These are phyloP conservation scores for Fusarium heterosporum DNA, from an alignment of 2,329 filamentous ascomycete species.

Conservation along the genomic window DNA sequence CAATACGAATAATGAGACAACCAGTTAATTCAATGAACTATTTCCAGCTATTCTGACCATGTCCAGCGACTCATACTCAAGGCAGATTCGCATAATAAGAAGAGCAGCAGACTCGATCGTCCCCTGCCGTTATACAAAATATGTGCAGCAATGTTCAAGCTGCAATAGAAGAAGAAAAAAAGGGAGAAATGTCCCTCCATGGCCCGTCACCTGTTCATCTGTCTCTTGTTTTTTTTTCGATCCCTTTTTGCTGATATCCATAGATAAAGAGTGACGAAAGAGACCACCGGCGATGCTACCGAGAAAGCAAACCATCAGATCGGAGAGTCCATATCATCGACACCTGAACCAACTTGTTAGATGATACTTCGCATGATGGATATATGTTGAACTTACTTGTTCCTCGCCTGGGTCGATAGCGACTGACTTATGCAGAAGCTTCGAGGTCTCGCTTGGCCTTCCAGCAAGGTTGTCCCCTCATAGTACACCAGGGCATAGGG, in stretches of 20 bases:
- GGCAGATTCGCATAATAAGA: slow-evolving; percentile 34
- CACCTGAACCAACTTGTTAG: slow-evolving; percentile 19
- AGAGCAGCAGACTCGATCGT: slow-evolving; percentile 35
- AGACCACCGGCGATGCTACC: slow-evolving; percentile 9
- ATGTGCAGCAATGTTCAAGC: slow-evolving; percentile 19
- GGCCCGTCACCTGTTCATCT: slow-evolving; percentile 16
- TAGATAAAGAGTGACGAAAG: slow-evolving; percentile 20
- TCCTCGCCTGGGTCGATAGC: slow-evolving; percentile 44
- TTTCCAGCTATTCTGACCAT: slow-evolving; percentile 31
- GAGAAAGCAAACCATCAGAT: slow-evolving; percentile 18
- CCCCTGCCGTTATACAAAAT: slow-evolving; percentile 40
- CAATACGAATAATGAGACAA: slow-evolving; percentile 21
- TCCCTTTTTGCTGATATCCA: slow-evolving; percentile 19
- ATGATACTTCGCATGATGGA: not conserved
- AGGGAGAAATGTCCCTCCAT: slow-evolving; percentile 11
- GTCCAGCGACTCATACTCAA: slow-evolving; percentile 22
- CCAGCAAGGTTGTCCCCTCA: slow-evolving; percentile 55
- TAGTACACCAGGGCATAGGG: slow-evolving; percentile 49
- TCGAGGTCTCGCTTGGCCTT: slow-evolving; percentile 53
- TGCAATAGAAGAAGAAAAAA: slow-evolving; percentile 17
- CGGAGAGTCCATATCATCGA: slow-evolving; percentile 11
- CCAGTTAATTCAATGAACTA: slow-evolving; percentile 39
- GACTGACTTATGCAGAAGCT: slow-evolving; percentile 46
- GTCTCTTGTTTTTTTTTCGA: slow-evolving; percentile 24
- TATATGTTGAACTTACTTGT: slow-evolving; percentile 33